Evolutionary conservation across 176 grass and related monocot species (phyloP).

Genomic region (Paspalum notatum): DNA sequence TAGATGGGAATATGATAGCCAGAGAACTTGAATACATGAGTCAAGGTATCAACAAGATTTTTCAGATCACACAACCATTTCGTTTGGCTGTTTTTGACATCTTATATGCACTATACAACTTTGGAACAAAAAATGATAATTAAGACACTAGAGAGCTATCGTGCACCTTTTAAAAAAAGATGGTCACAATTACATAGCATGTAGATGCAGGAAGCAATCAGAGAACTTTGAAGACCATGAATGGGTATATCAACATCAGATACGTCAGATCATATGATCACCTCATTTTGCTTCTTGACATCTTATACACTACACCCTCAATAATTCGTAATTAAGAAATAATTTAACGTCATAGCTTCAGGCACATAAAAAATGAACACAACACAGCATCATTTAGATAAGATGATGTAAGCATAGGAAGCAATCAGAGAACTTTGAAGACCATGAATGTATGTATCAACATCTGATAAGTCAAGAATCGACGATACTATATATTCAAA

Average conservation of each 20-base stretch:
- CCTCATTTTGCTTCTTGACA: slow-evolving; percentile 46
- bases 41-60: slow-evolving; percentile 45
- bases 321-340: background rate
- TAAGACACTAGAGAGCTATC: background rate
- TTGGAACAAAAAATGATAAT: background rate
- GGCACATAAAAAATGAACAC: background rate
- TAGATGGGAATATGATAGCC: background rate
- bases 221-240: slow-evolving; percentile 69
- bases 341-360: background rate
- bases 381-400: background rate
- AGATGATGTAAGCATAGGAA: background rate
- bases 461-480: too few relatives aligned
- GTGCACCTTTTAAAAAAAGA: background rate
- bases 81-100: slow-evolving; percentile 26
- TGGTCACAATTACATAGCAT: background rate
- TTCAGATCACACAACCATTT: slow-evolving; percentile 40
- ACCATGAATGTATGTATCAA: slow-evolving; percentile 41
- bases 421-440: slow-evolving; percentile 50
- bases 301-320: background rate
- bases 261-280: slow-evolving; percentile 44
- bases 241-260: slow-evolving; percentile 41
- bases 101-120: background rate
- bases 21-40: slow-evolving; percentile 61
- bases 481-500: too few relatives aligned
- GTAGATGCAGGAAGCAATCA: slow-evolving; percentile 32